phyloP scores from a whole-genome alignment of 169 alveolate genomes.

The Cryptosporidium parvum region DNA sequence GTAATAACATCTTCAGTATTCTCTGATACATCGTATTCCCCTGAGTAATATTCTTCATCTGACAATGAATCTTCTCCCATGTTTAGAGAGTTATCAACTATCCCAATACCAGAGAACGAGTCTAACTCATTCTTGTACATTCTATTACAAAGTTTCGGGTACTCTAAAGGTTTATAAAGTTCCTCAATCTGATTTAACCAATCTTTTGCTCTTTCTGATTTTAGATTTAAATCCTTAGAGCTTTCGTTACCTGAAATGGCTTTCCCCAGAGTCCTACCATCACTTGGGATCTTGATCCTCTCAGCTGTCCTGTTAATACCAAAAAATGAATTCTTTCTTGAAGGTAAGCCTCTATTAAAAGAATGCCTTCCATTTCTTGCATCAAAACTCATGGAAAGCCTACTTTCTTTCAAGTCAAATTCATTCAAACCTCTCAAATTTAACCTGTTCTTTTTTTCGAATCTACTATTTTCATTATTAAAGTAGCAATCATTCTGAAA shows the following conservation, averaged over 20 bases:
- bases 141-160: conserved; percentile 1
- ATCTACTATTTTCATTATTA: neutral
- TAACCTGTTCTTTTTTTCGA: neutral
- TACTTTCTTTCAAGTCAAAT: neutral
- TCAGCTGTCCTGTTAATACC: neutral
- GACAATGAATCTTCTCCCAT: neutral
- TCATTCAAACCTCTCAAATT: neutral
- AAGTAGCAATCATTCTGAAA: neutral
- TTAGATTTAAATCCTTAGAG: neutral
- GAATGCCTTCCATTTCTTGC: neutral
- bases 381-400: conserved; percentile 17
- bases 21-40: conserved; percentile 4
- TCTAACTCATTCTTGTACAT: neutral
- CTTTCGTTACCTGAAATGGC: neutral
- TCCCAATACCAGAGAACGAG: neutral
- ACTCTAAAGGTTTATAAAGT: conserved; percentile 35
- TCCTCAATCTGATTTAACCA: conserved; percentile 69
- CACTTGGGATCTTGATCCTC: conserved; percentile 1
- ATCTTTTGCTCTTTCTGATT: conserved; percentile 62
- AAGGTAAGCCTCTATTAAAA: neutral
- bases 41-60: conserved; percentile 51
- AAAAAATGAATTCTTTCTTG: neutral
- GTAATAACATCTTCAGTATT: conserved; percentile 19
- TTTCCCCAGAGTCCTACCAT: neutral
- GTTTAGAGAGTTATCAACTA: conserved; percentile 1